phyloP scores from a whole-genome alignment of 495 filamentous ascomycete genomes.

The Polyplosphaeria fusca region DNA sequence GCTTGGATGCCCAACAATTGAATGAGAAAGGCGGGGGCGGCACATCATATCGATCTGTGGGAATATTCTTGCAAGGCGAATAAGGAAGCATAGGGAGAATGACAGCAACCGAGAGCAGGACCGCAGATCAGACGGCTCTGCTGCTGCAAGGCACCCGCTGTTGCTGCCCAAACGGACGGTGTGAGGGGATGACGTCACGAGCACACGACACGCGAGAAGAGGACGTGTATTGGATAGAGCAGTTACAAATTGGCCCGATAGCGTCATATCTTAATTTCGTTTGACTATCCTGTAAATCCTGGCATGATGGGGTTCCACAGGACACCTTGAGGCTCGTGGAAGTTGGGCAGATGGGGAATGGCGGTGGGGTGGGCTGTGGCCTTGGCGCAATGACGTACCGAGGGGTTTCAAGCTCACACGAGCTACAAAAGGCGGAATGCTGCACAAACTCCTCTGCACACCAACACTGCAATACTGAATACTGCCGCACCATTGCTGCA shows the following conservation, averaged over 20 bases:
- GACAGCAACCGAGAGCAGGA: too few relatives aligned
- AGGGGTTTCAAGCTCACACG: slow-evolving; percentile 1
- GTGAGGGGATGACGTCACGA: neutral
- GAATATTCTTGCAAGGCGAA: too few relatives aligned
- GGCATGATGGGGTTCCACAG: neutral
- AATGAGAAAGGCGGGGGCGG: too few relatives aligned
- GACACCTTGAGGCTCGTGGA: slow-evolving; percentile 10
- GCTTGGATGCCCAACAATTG: too few relatives aligned
- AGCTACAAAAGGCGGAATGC: neutral
- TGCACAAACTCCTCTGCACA: too few relatives aligned
- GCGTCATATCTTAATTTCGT: slow-evolving; percentile 5
- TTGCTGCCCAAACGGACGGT: neutral
- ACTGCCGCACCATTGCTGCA: neutral
- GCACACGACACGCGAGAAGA: neutral
- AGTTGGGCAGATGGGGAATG: neutral
- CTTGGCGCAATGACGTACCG: slow-evolving; percentile 3
- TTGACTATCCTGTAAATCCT: neutral
- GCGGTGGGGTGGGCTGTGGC: neutral
- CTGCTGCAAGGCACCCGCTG: slow-evolving; percentile 19
- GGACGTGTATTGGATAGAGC: slow-evolving; percentile 1
- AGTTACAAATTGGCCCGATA: neutral
- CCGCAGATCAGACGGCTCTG: slow-evolving; percentile 3
- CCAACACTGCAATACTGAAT: too few relatives aligned
- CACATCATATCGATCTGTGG: too few relatives aligned
- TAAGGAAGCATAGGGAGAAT: too few relatives aligned